These are phyloP conservation scores for Pythium brassicae DNA, from an alignment of 352 stramenopile species.

Conservation along the genomic window DNA sequence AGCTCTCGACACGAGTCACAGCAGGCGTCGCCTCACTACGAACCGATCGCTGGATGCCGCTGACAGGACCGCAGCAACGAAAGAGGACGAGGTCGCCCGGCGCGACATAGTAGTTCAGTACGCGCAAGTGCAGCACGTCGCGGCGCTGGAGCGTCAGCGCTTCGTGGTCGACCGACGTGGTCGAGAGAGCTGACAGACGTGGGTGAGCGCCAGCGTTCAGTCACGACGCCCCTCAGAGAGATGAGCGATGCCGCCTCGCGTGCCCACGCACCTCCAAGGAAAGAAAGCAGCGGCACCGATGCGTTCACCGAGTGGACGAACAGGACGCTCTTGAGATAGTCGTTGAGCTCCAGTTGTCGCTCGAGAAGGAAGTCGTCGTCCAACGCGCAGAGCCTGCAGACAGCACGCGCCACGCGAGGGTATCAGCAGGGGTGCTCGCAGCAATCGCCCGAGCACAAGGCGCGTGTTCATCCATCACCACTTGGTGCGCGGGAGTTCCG, in stretches of 20 bases:
- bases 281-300: constrained; percentile 45
- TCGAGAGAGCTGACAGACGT: constrained; percentile 20
- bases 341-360: constrained; percentile 30
- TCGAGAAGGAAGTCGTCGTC: constrained; percentile 35
- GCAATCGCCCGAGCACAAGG: not conserved
- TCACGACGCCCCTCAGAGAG: no score
- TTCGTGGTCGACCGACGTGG: constrained; percentile 25
- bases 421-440: no score
- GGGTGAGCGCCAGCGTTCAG: no score
- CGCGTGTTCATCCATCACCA: constrained; percentile 20
- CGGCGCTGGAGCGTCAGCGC: constrained; percentile 21
- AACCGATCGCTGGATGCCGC: constrained; percentile 45
- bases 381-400: constrained; percentile 26
- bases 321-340: constrained; percentile 42
- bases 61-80: constrained; percentile 40
- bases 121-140: constrained; percentile 57
- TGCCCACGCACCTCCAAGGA: constrained; percentile 42
- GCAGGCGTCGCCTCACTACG: not conserved
- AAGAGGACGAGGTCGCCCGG: constrained; percentile 61
- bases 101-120: constrained; percentile 45
- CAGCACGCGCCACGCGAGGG: not conserved
- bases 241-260: no score
- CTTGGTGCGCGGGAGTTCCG: constrained; percentile 30
- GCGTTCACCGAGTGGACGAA: constrained; percentile 32
- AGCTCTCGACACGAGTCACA: not conserved